phyloP scores from a whole-genome alignment of 495 filamentous ascomycete genomes.

The Elaphomyces granulatus region DNA sequence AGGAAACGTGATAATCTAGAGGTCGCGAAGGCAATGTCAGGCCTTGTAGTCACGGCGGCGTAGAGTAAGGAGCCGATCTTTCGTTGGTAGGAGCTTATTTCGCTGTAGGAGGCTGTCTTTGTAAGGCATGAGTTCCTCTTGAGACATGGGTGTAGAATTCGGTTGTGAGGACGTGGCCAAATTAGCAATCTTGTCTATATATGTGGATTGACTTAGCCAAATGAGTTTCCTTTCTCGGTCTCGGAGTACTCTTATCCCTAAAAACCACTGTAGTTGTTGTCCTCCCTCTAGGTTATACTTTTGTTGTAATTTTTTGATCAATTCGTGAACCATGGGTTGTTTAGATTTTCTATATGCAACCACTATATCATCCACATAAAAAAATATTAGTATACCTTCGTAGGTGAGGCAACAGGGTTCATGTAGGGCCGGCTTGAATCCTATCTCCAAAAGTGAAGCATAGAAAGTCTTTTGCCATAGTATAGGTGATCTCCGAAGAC shows the following conservation, averaged over 20 bases:
- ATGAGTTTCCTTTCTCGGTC: background rate
- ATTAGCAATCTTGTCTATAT: background rate
- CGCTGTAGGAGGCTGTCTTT: constrained; percentile 4
- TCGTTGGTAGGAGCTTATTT: constrained; percentile 8
- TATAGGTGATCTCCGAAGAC: no score
- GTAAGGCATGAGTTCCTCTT: constrained; percentile 4
- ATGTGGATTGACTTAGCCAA: background rate
- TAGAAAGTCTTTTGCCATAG: no score
- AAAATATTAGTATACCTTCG: no score
- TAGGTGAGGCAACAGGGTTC: no score
- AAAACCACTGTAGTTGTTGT: constrained; percentile 5
- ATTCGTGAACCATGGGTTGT: constrained; percentile 3
- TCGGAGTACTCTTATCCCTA: constrained; percentile 6
- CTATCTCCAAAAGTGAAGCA: no score
- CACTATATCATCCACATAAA: constrained; percentile 16
- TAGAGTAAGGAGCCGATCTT: constrained; percentile 15
- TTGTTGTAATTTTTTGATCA: constrained; percentile 4
- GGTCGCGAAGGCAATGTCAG: constrained; percentile 10
- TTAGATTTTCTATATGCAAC: constrained; percentile 1
- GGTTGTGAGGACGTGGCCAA: background rate
- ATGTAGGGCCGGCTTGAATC: no score
- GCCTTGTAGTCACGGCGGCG: constrained; percentile 10
- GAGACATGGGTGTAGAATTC: background rate
- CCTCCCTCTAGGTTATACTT: constrained; percentile 5
- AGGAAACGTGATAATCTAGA: constrained; percentile 11